Percentiles rank a stretch among this genome's conserved stretches.
These are phyloP conservation scores for Bromus sterilis DNA, from an alignment of 176 grass and related monocot species.

Conservation along the genomic window DNA sequence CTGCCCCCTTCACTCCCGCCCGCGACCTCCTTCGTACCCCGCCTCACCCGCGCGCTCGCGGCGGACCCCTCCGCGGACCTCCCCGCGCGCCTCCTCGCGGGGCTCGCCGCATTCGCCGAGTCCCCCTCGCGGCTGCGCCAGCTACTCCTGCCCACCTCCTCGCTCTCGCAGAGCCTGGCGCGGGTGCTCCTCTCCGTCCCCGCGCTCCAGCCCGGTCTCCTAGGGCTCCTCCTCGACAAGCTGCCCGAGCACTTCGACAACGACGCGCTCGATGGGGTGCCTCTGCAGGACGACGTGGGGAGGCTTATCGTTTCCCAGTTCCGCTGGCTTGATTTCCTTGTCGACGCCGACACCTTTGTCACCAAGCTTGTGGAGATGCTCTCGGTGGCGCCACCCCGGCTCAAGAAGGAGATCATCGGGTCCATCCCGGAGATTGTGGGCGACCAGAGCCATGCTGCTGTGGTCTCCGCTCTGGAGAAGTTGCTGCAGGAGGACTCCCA, in stretches of 20 bases:
- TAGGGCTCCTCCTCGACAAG: slow-evolving; percentile 78
- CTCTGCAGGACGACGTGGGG: slow-evolving; percentile 62
- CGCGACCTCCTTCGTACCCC: slow-evolving; percentile 31
- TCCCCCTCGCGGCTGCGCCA: slow-evolving; percentile 42
- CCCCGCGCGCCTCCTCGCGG: slow-evolving; percentile 35
- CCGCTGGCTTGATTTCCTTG: slow-evolving; percentile 76
- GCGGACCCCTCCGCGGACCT: slow-evolving; percentile 6
- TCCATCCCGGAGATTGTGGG: slow-evolving; percentile 85
- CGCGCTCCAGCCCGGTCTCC: slow-evolving; percentile 57
- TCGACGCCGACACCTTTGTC: slow-evolving; percentile 49
- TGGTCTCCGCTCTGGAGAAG: slow-evolving; percentile 54
- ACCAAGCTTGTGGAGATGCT: slow-evolving; percentile 71
- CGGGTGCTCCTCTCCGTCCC: slow-evolving; percentile 64
- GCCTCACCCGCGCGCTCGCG: slow-evolving; percentile 42
- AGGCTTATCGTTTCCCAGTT: slow-evolving; percentile 71
- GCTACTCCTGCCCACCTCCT: slow-evolving; percentile 34
- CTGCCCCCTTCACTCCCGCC: slow-evolving; percentile 33
- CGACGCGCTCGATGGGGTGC: slow-evolving; percentile 34
- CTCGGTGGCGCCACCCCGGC: slow-evolving; percentile 64
- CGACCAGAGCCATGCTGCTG: slow-evolving; percentile 50
- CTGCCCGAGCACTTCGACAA: slow-evolving; percentile 82
- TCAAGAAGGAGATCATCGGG: slow-evolving; percentile 94
- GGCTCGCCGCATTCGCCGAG: slow-evolving; percentile 42
- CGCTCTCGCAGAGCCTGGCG: slow-evolving; percentile 45
- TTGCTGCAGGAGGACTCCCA: slow-evolving; percentile 81